These are phyloP conservation scores for Saitoella complicata DNA, from an alignment of 805 yeast genomes.

Conservation along the genomic window DNA sequence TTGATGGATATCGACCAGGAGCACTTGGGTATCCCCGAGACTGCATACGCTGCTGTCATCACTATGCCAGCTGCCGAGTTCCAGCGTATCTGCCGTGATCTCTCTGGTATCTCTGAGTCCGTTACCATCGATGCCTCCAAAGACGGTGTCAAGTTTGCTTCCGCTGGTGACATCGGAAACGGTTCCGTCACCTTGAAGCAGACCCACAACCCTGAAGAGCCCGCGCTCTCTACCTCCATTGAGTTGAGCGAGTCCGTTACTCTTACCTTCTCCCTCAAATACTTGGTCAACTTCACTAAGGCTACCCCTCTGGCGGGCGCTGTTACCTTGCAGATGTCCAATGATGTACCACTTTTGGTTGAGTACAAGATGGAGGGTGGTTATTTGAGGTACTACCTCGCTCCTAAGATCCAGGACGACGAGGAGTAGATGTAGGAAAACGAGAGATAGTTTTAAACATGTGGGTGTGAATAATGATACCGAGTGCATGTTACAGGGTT, in stretches of 20 bases:
- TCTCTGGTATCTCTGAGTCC: conserved; percentile 74
- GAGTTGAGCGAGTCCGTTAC: conserved; percentile 75
- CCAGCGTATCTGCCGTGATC: conserved; percentile 76
- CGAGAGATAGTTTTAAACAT: background rate
- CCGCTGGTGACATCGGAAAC: conserved; percentile 83
- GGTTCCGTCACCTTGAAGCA: conserved; percentile 82
- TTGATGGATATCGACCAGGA: conserved; percentile 95
- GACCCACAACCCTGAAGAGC: conserved; percentile 59
- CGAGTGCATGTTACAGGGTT: too few relatives aligned
- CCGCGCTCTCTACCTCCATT: conserved; percentile 58
- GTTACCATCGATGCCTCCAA: conserved; percentile 74
- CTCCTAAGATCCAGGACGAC: conserved; percentile 93
- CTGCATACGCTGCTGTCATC: conserved; percentile 75
- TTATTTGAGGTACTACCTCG: conserved; percentile 84
- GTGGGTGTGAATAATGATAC: background rate
- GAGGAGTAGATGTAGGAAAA: conserved; percentile 2
- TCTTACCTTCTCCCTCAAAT: conserved; percentile 80
- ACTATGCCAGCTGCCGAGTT: conserved; percentile 80
- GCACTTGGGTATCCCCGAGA: conserved; percentile 80
- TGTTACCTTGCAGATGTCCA: conserved; percentile 74
- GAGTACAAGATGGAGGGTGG: conserved; percentile 88
- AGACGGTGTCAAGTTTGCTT: conserved; percentile 75
- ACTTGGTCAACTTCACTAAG: conserved; percentile 78
- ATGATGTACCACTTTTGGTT: conserved; percentile 83
- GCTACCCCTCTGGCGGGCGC: conserved; percentile 64